Base-by-base conservation (phyloP, 768 basidiomycete genomes). In the Boletus reticulatus region DNA sequence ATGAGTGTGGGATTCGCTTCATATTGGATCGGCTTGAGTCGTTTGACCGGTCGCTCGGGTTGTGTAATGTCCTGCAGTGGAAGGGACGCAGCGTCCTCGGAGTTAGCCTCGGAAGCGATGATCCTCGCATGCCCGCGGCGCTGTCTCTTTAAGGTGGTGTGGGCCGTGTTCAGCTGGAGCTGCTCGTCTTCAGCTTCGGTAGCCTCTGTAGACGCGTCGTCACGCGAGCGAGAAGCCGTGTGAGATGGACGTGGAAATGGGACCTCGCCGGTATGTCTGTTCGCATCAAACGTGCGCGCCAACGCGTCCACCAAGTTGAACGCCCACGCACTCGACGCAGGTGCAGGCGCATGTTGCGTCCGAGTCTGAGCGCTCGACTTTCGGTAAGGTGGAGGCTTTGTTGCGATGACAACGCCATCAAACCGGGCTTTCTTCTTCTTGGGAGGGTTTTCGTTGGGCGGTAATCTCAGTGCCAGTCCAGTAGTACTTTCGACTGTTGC, bases 231-330 rank as follows among this genome's bases (percentile, higher is more conserved):
- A 8, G 34, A 39, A 10, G 16, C 34, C 17, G 22, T 1, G 38
- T 36, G 56, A 13, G 51, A 17, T 12, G 4, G 50, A 55, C n/a
- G 50, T 4, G 41, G 4, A 27, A 16, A 4, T 8, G 17, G 16
- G 0, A 7, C 20, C 1, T 64, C 58, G 22, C 22, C 22, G 6
- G n/a, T 16, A 11, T 66, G 27, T 31, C 22, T 63, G 46, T 71
- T 71, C 4, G 69, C 69, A n/a, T 61, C 20, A 27, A 71, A 69
- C 24, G 69, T 67, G 16, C 41, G 62, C 37, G 61, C 41, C 16
- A 69, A 48, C 32, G 67, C 69, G 31, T 64, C 61, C 29, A 68
- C 62, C 20, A 71, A 44, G 49, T 51, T 64, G 17, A 61, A 41
- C 17, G 12, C 10, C 11, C 2, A 34, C 9, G 43, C 6, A 19